Evolutionary conservation across 129 eudicot species (phyloP), one percentile per base, ranked within the genome.

Genomic region (Sambucus nigra): DNA sequence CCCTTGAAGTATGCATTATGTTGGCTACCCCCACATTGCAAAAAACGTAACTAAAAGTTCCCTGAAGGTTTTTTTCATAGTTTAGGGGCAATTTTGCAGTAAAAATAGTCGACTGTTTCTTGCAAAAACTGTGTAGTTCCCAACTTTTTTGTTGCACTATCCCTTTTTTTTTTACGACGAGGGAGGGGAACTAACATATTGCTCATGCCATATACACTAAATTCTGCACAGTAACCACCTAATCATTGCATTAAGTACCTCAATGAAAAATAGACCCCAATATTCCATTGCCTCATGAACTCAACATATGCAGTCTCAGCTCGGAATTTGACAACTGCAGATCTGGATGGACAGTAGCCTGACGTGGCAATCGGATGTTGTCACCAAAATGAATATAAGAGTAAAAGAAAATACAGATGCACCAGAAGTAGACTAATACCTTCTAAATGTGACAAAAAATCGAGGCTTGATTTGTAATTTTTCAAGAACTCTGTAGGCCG

Each of bases 271-370:
- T 92, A 92, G 64, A 82, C 99, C 56, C 96, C 99, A 57, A 76
- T 61, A 67, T 92, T 92, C 99, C 99, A 92, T 22, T 86, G 96
- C 78, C 70, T 86, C 80, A 92, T 80, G 79, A 92, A 92, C 57
- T 92, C 96, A 45, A 69, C 53, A 70, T 82, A 92, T 47, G 77
- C 85, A 58, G 82, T 80, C 67, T 92, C 96, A 25, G 79, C 76
- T 49, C 99, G 75, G 25, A 92, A 84, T 55, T 76, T 92, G 66
- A 78, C 68, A 46, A 92, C 82, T 6, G 91, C 87, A 69, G 76
- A 62, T 77, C 85, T 77, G 51, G 96, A 79, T 56, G 87, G 76
- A 53, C 94, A 86, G 54, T 86, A 79, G 51, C 87, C 98, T 89
- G 55, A 74, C 62, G 81, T 51, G 47, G 73, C 33, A 75, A 53